Evolutionary conservation across 495 filamentous ascomycete species (phyloP), one percentile per base, ranked within the genome.

Genomic region (Aspergillus olivimuriae): DNA sequence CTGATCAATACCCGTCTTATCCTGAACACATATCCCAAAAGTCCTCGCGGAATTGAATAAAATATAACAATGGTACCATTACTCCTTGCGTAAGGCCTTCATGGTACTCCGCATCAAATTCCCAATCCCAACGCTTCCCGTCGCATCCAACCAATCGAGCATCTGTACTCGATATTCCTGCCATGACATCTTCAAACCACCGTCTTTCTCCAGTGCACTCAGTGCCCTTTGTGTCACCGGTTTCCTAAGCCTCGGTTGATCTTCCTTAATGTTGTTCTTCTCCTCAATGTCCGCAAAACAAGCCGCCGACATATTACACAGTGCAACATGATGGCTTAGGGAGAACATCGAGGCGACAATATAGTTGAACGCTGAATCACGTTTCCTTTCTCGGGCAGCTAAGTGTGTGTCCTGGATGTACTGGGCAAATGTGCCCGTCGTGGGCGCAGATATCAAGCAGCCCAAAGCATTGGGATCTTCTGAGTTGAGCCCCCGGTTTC

Each of bases 61-160:
- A n/a, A n/a, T n/a, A n/a, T n/a, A n/a, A n/a, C n/a, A n/a, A n/a
- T n/a, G n/a, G n/a, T n/a, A n/a, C n/a, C 20, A 28, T 56, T 26
- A 67, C 37, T 70, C 64, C 43, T 70, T 71, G 23, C 66, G 53
- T 20, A 87, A 65, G 23, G 79, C 76, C 60, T 85, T 89, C 80
- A 94, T 88, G 9, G 89, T 91, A 53, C 80, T 86, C 48, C 83
- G 83, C 79, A 94, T 86, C 58, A 94, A 60, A 46, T 83, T 74
- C 11, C 72, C 70, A 38, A 91, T 73, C 4, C 89, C 89, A 19
- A 55, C 57, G 38, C 82, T 77, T 0, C 83, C 86, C 32, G 73
- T 72, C 7, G 58, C 63, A 44, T 87, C 84, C 46, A 94, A 60
- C 67, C 80, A 81, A 36, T 72, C 71, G 40, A 95, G 62, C 46